Conservation (phyloP, 225 moss, liverwort and hornwort species). For the Lunularia cruciata region DNA sequence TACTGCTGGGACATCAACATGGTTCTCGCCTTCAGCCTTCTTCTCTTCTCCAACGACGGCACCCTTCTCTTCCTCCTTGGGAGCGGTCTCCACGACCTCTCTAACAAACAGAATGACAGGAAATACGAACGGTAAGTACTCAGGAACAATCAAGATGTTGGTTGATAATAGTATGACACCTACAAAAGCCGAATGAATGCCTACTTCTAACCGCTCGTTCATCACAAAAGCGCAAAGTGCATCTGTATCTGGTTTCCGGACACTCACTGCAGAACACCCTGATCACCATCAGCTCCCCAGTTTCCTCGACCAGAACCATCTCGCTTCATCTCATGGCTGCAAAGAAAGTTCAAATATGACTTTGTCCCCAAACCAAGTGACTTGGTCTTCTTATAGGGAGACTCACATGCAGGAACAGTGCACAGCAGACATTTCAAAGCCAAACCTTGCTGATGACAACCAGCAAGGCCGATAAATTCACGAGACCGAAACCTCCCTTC, state of each 20-base stretch:
- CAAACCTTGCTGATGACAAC: no score
- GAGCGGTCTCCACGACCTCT: slow-evolving; percentile 29
- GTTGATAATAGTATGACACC: neutral
- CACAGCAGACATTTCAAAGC: neutral
- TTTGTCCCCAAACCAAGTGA: neutral
- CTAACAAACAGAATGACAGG: slow-evolving; percentile 19
- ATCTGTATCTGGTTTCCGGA: slow-evolving; percentile 4
- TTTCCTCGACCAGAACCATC: slow-evolving; percentile 89
- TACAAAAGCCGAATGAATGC: neutral
- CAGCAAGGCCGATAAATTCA: no score
- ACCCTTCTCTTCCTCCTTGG: slow-evolving; percentile 44
- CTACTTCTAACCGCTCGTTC: neutral
- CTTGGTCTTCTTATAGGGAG: neutral
- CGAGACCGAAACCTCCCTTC: no score
- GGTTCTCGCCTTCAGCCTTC: slow-evolving; percentile 41
- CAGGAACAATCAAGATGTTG: neutral
- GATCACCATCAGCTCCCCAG: slow-evolving; percentile 83
- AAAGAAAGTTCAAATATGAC: slow-evolving; percentile 26
- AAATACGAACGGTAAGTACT: neutral
- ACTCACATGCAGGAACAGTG: neutral
- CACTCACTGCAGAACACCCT: slow-evolving; percentile 62
- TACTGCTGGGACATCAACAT: slow-evolving; percentile 20
- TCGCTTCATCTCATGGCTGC: slow-evolving; percentile 81
- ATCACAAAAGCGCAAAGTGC: neutral
- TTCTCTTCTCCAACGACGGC: slow-evolving; percentile 37